Conservation (phyloP, 352 stramenopile species). For the Phytophthora tubulina region DNA sequence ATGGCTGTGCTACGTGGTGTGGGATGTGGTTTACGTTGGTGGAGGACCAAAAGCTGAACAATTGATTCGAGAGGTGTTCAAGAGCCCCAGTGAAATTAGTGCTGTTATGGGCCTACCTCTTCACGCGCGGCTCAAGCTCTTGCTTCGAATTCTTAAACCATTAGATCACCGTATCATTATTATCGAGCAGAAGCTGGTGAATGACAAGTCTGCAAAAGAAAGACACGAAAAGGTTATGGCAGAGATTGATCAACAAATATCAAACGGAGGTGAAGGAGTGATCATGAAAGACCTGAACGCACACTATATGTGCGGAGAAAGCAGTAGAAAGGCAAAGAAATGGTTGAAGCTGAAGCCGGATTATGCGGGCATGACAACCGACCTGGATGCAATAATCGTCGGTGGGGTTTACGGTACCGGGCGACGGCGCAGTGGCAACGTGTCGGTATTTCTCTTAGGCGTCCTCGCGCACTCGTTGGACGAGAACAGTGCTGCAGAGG, state of each 20-base stretch:
- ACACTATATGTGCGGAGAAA: constrained; percentile 91
- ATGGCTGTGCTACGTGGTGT: constrained; percentile 89
- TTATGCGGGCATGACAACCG: constrained; percentile 88
- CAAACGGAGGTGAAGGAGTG: constrained; percentile 82
- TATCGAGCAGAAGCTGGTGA: constrained; percentile 86
- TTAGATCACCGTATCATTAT: constrained; percentile 80
- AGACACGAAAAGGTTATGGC: constrained; percentile 86
- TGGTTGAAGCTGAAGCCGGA: constrained; percentile 92
- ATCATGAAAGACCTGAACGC: constrained; percentile 90
- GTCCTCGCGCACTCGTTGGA: constrained; percentile 72
- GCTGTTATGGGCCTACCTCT: constrained; percentile 83
- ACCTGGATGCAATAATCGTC: constrained; percentile 84
- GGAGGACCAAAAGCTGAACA: constrained; percentile 50
- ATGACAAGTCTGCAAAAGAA: constrained; percentile 75
- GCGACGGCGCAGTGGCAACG: constrained; percentile 75
- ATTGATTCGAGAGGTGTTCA: constrained; percentile 76
- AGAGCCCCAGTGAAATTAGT: constrained; percentile 60
- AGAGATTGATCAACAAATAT: constrained; percentile 75
- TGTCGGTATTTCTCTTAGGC: constrained; percentile 85
- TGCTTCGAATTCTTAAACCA: constrained; percentile 74
- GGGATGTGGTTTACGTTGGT: constrained; percentile 84
- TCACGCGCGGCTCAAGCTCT: constrained; percentile 61
- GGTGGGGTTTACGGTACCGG: constrained; percentile 86
- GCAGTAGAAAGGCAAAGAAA: constrained; percentile 77
- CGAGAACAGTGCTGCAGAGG: constrained; percentile 54